Evolutionary conservation across 2,329 filamentous ascomycete species (phyloP), one percentile per base, ranked within the genome.

Genomic region (Neonectria punicea): DNA sequence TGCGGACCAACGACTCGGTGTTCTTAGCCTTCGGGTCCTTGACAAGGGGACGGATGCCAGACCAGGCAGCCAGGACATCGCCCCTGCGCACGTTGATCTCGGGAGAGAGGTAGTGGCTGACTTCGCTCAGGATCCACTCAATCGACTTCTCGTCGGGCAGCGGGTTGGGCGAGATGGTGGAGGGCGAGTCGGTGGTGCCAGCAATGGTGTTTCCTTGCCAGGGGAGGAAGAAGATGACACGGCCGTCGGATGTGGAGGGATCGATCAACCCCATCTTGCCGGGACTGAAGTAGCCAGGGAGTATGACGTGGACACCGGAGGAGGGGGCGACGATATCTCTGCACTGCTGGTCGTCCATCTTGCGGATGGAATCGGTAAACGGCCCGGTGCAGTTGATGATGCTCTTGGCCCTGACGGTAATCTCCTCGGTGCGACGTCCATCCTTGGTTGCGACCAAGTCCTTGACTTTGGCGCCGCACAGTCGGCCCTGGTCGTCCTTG

Each of bases 181-280:
- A 92, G 3, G 93, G 90, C 43, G 92, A 90, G 76, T 97, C 93
- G 8, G 93, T 97, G 5, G 93, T 97, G 66, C 93, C 93, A 50
- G 93, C 93, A 75, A 97, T 96, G 14, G 93, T 97, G 81, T 96
- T 96, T 53, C 93, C 93, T 81, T 97, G 93, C 93, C 93, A 97
- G 22, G 93, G 93, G 44, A 97, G 85, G 85, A 97, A 97, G 87
- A 97, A 97, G 75, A 97, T 95, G 54, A 97, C 93, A 77, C 93
- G 89, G 20, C 93, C 93, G 75, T 97, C 93, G 1, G 93, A 97
- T 2, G 93, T 96, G 44, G 89, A 89, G 5, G 93, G 93, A 74
- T 97, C 93, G 73, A 97, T 92, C 44, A 97, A 85, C 66, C 93
- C 93, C 93, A 97, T 96, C 75, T 94, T 91, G 20, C 90, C 86